phyloP scores from a whole-genome alignment of 345 rosid genomes.

The Citrus maxima region DNA sequence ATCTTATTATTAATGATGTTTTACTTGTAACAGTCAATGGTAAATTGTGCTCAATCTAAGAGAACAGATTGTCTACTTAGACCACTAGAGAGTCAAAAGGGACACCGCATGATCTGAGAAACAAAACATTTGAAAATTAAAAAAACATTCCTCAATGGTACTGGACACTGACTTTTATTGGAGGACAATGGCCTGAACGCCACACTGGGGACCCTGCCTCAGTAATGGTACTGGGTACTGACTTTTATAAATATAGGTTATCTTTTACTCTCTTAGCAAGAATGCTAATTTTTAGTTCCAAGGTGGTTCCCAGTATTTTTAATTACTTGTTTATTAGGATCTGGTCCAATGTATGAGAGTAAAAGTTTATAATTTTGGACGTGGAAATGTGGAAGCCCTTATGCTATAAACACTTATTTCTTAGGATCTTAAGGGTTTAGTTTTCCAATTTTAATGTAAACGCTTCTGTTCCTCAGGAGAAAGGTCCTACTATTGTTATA shows the following conservation, averaged over 20 bases:
- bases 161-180: too few species aligned
- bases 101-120: too few species aligned
- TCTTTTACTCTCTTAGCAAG: background rate
- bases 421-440: background rate
- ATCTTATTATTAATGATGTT: background rate
- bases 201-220: background rate
- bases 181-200: background rate
- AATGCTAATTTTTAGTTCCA: background rate
- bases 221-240: background rate
- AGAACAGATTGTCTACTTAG: too few species aligned
- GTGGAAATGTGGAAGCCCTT: background rate
- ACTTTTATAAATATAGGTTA: too few species aligned
- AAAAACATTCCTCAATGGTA: too few species aligned
- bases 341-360: background rate
- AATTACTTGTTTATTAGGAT: background rate
- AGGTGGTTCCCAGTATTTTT: background rate
- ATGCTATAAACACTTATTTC: background rate
- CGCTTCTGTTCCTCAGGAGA: background rate
- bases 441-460: background rate
- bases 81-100: too few species aligned
- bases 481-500: background rate
- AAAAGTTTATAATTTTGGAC: background rate
- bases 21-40: background rate
- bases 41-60: background rate
- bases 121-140: too few species aligned